A percentile compares a stretch with the other conserved stretches of the same genome.
These are phyloP conservation scores for Angomonas desouzai DNA, from an alignment of 208 protist genomes.

Conservation along the genomic window DNA sequence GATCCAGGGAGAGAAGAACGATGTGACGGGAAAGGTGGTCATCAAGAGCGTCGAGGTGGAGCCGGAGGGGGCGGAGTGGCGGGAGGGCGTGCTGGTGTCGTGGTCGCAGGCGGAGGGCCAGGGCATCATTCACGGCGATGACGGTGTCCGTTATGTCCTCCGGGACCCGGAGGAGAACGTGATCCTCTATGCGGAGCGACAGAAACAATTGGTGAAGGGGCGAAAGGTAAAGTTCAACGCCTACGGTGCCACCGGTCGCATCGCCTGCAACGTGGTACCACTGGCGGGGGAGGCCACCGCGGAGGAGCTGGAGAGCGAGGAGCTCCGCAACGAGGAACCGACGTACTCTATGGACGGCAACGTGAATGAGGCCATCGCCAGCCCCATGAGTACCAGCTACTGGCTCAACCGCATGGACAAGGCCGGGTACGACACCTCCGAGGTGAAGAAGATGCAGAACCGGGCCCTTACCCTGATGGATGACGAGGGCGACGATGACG, in stretches of 20 bases:
- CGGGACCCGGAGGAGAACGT: constrained; percentile 73
- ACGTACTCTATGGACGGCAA: constrained; percentile 60
- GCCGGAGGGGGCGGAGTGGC: constrained; percentile 41
- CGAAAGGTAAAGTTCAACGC: constrained; percentile 69
- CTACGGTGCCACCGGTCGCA: constrained; percentile 48
- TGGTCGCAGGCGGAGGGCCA: constrained; percentile 75
- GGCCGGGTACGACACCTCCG: constrained; percentile 74
- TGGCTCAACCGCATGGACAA: constrained; percentile 84
- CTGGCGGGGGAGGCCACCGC: constrained; percentile 61
- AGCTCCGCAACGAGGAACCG: constrained; percentile 43
- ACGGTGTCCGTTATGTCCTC: constrained; percentile 73
- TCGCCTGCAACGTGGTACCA: constrained; percentile 69
- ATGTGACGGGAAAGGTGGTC: constrained; percentile 12
- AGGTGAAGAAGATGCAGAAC: constrained; percentile 76
- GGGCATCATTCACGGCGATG: constrained; percentile 75
- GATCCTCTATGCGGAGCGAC: constrained; percentile 41
- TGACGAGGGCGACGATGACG: constrained; percentile 53
- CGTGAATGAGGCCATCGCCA: constrained; percentile 76
- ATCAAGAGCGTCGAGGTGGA: constrained; percentile 20
- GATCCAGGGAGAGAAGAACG: constrained; percentile 7
- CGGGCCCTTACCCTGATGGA: constrained; percentile 60
- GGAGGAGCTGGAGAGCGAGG: constrained; percentile 36
- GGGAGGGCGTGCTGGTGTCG: constrained; percentile 59
- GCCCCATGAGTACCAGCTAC: constrained; percentile 83
- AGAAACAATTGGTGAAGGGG: constrained; percentile 52